Evolutionary conservation across 495 filamentous ascomycete genomes (phyloP), one percentile per base, ranked within the genome.

Genomic region (Hypoxylon fuscum): DNA sequence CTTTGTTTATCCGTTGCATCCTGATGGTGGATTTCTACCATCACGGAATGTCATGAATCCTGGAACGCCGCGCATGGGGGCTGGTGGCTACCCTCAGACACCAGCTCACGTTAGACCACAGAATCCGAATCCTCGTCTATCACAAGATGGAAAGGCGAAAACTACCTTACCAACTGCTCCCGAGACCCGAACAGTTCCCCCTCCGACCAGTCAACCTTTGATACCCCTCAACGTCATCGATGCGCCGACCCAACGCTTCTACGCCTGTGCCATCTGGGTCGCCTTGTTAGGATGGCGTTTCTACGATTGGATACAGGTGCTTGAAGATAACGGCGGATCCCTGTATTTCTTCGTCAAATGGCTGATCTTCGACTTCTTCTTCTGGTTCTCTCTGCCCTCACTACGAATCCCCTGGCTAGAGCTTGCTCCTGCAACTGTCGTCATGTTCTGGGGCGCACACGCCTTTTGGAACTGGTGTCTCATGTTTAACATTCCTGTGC

Each of bases 341-440:
- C 87, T 95, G 20, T 90, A 87, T 86, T 80, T 93, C 38, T 96
- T 96, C 73, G 76, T 93, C 71, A 98, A 98, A 83, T 98, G 95
- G 95, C 81, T 89, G 51, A 80, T 83, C 23, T 81, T 98, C 15
- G 95, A 98, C 75, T 84, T 85, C 15, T 71, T 89, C 23, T 96
- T 93, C 74, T 81, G 96, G 52, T 97, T 93, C 70, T 88, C 88
- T 3, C 70, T 97, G 17, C 94, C 96, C 25, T 83, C 85, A 37
- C 69, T 98, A 58, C 85, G 89, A 69, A 96, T 98, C 79, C 95
- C 95, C 54, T 97, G 95, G 95, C 81, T 98, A 34, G 90, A 97
- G 80, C 91, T 93, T 81, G 89, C 88, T 1, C 86, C 90, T 54
- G 79, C 85, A 11, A 89, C 88, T 1, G 88, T 89, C 10, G n/a